phyloP scores from a whole-genome alignment of 371 early-diverging fungal genomes.

The Syncephalastrum contaminatum region DNA sequence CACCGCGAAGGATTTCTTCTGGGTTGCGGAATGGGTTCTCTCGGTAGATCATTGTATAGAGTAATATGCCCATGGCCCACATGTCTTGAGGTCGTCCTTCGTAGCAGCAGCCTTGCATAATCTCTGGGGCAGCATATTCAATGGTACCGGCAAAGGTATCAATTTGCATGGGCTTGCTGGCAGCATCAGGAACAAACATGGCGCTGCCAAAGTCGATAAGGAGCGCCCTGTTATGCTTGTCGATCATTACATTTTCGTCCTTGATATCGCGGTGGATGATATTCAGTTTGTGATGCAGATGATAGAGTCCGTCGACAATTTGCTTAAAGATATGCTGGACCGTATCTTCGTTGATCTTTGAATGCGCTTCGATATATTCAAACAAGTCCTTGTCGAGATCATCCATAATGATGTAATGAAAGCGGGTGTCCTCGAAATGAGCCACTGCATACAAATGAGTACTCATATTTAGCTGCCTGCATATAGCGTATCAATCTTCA shows the following conservation, averaged over 20 bases:
- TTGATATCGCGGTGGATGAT: conserved; percentile 76
- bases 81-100: conserved; percentile 74
- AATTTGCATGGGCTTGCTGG: conserved; percentile 39
- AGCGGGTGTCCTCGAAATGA: conserved; percentile 56
- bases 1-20: conserved; percentile 55
- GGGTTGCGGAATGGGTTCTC: conserved; percentile 68
- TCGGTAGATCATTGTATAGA: conserved; percentile 73
- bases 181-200: conserved; percentile 49
- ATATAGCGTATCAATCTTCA: too few relatives aligned
- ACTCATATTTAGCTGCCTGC: too few relatives aligned
- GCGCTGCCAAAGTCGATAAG: conserved; percentile 73
- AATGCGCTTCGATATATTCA: conserved; percentile 65
- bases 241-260: conserved; percentile 71
- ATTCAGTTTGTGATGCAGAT: conserved; percentile 56
- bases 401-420: conserved; percentile 64
- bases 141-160: conserved; percentile 72
- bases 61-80: conserved; percentile 77
- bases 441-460: conserved; percentile 11
- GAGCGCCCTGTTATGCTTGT: conserved; percentile 46
- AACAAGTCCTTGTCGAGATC: conserved; percentile 66
- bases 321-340: conserved; percentile 58
- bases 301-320: conserved; percentile 55
- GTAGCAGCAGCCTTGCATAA: conserved; percentile 60
- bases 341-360: conserved; percentile 51
- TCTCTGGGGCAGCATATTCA: conserved; percentile 70